phyloP scores from a whole-genome alignment of 2,329 filamentous ascomycete species.

The Saccharata proteae region DNA sequence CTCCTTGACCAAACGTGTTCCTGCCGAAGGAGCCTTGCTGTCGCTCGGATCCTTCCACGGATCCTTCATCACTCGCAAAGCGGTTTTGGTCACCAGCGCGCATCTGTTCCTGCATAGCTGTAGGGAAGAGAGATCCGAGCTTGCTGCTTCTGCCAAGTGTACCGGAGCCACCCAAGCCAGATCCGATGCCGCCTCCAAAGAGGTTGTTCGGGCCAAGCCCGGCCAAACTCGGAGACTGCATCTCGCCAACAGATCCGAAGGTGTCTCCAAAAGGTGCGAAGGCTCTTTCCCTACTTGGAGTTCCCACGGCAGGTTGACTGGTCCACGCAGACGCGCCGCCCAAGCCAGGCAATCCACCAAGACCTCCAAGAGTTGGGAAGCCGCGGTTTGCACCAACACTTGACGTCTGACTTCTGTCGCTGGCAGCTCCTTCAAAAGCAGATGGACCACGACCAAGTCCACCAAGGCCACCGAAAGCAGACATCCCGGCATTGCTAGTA shows the following conservation, averaged over 20 bases:
- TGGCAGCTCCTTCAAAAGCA: conserved; percentile 48
- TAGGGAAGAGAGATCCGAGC: conserved; percentile 75
- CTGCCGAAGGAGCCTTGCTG: conserved; percentile 52
- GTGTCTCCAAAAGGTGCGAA: conserved; percentile 46
- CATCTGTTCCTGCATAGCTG: conserved; percentile 86
- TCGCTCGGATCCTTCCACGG: conserved; percentile 22
- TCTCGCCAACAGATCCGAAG: conserved; percentile 64
- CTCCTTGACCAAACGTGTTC: conserved; percentile 36
- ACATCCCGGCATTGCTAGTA: conserved; percentile 29
- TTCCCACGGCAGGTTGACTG: conserved; percentile 63
- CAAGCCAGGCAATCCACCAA: conserved; percentile 41
- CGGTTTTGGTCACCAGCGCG: conserved; percentile 38
- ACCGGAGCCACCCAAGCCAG: conserved; percentile 43
- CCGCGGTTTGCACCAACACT: conserved; percentile 65
- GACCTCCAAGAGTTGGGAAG: conserved; percentile 50
- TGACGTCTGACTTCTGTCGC: conserved; percentile 87
- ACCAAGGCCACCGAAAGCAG: conserved; percentile 45
- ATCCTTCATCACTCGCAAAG: conserved; percentile 46
- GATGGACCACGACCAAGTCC: conserved; percentile 33
- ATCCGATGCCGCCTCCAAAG: conserved; percentile 41
- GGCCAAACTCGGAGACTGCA: conserved; percentile 62
- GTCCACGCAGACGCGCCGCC: conserved; percentile 53
- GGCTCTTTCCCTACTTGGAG: conserved; percentile 48
- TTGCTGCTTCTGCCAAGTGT: conserved; percentile 68
- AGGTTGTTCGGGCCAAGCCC: conserved; percentile 51